Evolutionary conservation across 441 rosid species (phyloP), one percentile per base, ranked within the genome.

Genomic region (Omphalea diandra): DNA sequence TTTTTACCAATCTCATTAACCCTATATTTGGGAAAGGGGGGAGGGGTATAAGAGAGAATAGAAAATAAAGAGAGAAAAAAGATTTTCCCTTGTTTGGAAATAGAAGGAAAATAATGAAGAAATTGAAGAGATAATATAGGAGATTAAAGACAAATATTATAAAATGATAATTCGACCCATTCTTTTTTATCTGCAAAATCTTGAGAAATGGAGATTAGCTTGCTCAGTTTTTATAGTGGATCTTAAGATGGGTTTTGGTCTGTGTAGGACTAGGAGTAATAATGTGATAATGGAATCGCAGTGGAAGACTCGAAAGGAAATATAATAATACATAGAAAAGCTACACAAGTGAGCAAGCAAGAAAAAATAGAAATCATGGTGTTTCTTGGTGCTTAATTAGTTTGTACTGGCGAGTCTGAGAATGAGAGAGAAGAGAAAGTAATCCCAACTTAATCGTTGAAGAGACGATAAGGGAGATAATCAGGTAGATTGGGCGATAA

Each of bases 171-270:
- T n/a, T n/a, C n/a, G n/a, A n/a, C n/a, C n/a, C n/a, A n/a, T n/a
- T n/a, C n/a, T n/a, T n/a, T n/a, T n/a, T n/a, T n/a, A n/a, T n/a
- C n/a, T n/a, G n/a, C n/a, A n/a, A n/a, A n/a, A n/a, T n/a, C n/a
- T n/a, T n/a, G 32, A 8, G 87, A 82, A 52, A 77, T 44, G 61
- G 75, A 76, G 60, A 71, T 82, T 15, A 77, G 65, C 60, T n/a
- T n/a, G n/a, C n/a, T n/a, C 49, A 83, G 75, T 24, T 62, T 73
- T 70, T 70, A 76, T 32, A 69, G 70, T 29, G 73, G 73, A 73
- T 80, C 74, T 67, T 40, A 65, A 60, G 65, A 67, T 57, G 76
- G 68, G 58, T 49, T 57, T 43, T 54, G 54, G 60, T 43, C 67
- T 47, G 73, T 29, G 22, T 65, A 52, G 20, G 70, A 61, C 41